Evolutionary conservation across 305 asterid genomes (phyloP), one percentile per base, ranked within the genome.

Genomic region (Rubia peregrina): DNA sequence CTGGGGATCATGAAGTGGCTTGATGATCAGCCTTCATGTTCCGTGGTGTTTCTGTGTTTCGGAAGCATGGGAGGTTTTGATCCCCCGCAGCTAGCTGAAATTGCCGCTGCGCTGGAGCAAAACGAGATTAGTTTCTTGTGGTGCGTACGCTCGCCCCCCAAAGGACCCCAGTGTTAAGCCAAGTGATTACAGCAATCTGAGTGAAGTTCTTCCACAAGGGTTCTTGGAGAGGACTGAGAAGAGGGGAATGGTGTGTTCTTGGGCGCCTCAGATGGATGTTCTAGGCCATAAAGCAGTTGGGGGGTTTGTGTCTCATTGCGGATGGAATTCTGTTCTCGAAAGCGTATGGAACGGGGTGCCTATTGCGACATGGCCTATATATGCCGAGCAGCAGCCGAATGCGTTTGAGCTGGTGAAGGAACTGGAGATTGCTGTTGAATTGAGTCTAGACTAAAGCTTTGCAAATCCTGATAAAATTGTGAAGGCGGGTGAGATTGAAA

Each of bases 1-100:
- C 30, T 26, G 30, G 30, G 62, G 63, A 67, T 76, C 0, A 72
- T 85, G 69, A 74, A 64, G 16, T 84, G 89, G 91, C 85, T 86
- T 41, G 86, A 84, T 69, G 56, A 19, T 49, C 91, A 82, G 80
- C 83, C 82, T 43, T 38, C 76, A 21, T 72, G 77, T 21, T 77
- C 86, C 69, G 91, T 84, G 2, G 19, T 82, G 38, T 82, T 82
- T 66, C 80, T 86, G 61, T 84, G 89, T 57, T 57, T 83, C 21
- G 91, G 91, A 0, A 79, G 89, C 55, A 26, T 79, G 66, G 87
- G 90, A 16, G 69, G 53, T 53, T 76, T 86, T 33, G 49, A 79
- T 5, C 74, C 9, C 0, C 21, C 67, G n/a, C 89, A 86, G 73
- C 57, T 84, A 30, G 69, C 9, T 26, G 88, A 83, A 65, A 79